Evolutionary conservation across 2,329 filamentous ascomycete species (phyloP), one percentile per base, ranked within the genome.

Genomic region (Exophiala xenobiotica): DNA sequence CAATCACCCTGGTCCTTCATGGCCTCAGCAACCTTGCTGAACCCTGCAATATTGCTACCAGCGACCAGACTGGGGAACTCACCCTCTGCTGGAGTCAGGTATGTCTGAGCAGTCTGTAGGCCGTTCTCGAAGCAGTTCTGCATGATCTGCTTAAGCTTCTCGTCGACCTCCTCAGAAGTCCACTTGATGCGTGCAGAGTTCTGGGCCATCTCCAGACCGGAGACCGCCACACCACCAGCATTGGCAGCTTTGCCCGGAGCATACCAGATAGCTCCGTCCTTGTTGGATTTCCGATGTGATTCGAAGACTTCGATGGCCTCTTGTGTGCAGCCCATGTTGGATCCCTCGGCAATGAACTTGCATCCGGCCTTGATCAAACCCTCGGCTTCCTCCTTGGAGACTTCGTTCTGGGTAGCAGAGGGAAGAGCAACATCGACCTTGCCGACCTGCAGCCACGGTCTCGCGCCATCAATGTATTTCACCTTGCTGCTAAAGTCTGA

Each of bases 281-380:
- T 83, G 69, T 81, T 81, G 69, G 78, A 70, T 65, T 78, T 83
- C 63, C 91, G 82, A 65, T 85, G 78, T 14, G 79, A 81, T 81
- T 97, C 92, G 70, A 97, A 97, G 61, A 90, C 78, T 66, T 96
- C 88, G 66, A 99, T 96, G 62, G 92, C 92, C 61, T 88, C 90
- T 74, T 93, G 90, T 26, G 91, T 96, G 80, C 90, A 96, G 60
- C 93, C 93, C 93, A 99, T 97, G 83, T 97, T 97, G 75, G 87
- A 93, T 51, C 93, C 93, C 77, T 99, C 93, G 52, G 93, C 93
- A 61, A 97, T 86, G 78, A 90, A 95, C 70, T 86, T 83, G 67
- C 80, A 81, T 62, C 92, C 92, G 53, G 80, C 81, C 43, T 79
- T 79, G 53, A 96, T 82, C 38, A 97, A 82, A 14, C 81, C 83